Evolutionary conservation across 108 stramenopile species (phyloP), one percentile per base, ranked within the genome.

Genomic region (Cafeteria roenbergensis): DNA sequence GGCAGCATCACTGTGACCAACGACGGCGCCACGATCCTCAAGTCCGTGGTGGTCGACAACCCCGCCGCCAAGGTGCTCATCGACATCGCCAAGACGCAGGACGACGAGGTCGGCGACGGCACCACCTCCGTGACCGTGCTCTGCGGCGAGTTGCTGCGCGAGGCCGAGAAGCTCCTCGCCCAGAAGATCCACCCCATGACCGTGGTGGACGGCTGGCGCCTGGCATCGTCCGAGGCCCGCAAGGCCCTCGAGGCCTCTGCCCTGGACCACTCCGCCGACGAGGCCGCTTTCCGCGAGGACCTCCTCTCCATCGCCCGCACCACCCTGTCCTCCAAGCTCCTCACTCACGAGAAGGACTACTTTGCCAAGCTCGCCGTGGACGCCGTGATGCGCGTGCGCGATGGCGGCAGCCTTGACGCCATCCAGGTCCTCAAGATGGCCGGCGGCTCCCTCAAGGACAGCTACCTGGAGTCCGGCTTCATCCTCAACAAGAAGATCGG

Each of bases 51-150:
- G 34, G 75, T 95, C 32, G 96, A 97, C 73, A 97, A 97, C 75
- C 89, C 96, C 50, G 96, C 96, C 22, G 96, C 96, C 65, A 94
- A 93, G 73, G 91, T 95, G 0, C 73, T 99, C 62, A 93, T 99
- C n/a, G 95, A 99, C 75, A 94, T 99, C 75, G 88, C 93, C 52
- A 87, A 82, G 74, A 94, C 93, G 1, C 82, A 78, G 69, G 94
- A 95, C 78, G 89, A 94, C 55, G 90, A 94, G 80, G 93, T 98
- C 20, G 96, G 94, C 9, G 94, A 98, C 69, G 94, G 96, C 17
- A 95, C 94, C 4, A 95, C 93, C 51, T 71, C 68, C 38, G 81
- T 82, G 0, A 73, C 77, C 9, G 81, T 82, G 33, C 83, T 99
- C 56, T 90, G 90, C 70, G 98, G 98, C 14, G 98, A 99, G 80